These are phyloP conservation scores for Pachyrhizus erosus DNA, from an alignment of 306 rosid genomes.

Conservation along the genomic window DNA sequence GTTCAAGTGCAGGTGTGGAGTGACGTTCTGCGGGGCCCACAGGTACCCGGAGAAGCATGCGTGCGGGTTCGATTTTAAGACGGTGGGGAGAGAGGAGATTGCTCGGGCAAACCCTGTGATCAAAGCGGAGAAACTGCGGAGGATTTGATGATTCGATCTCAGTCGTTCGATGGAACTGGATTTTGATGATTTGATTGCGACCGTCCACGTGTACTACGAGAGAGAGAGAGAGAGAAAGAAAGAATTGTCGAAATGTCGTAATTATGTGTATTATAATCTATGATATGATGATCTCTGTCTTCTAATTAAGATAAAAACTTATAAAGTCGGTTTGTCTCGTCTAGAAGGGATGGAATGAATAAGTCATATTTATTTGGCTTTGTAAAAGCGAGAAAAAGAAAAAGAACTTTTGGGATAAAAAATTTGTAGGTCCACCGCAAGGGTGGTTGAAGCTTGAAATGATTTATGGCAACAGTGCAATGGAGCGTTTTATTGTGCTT, in stretches of 20 bases:
- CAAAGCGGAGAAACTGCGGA: constrained; percentile 69
- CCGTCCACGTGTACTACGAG: constrained; percentile 32
- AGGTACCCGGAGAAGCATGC: constrained; percentile 86
- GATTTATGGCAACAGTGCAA: constrained; percentile 3
- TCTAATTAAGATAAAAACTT: background rate
- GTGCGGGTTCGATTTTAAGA: constrained; percentile 79
- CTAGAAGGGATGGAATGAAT: constrained; percentile 39
- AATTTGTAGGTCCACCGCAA: constrained; percentile 12
- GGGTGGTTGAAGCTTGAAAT: constrained; percentile 24
- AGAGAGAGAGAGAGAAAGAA: background rate
- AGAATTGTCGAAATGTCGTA: background rate
- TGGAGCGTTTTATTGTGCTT: constrained; percentile 35
- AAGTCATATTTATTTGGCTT: constrained; percentile 34
- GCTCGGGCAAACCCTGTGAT: constrained; percentile 80
- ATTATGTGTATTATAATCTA: too few relatives aligned
- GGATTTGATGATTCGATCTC: constrained; percentile 65
- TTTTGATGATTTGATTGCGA: background rate
- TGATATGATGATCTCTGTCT: background rate
- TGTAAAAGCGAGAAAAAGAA: background rate
- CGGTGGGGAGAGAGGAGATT: constrained; percentile 73
- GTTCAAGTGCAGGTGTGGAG: constrained; percentile 79
- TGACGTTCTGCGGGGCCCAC: constrained; percentile 80
- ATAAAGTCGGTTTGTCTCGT: background rate
- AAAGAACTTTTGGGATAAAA: background rate
- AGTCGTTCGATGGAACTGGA: constrained; percentile 1